phyloP scores from a whole-genome alignment of 106 monocot genomes.

The Allium fistulosum region DNA sequence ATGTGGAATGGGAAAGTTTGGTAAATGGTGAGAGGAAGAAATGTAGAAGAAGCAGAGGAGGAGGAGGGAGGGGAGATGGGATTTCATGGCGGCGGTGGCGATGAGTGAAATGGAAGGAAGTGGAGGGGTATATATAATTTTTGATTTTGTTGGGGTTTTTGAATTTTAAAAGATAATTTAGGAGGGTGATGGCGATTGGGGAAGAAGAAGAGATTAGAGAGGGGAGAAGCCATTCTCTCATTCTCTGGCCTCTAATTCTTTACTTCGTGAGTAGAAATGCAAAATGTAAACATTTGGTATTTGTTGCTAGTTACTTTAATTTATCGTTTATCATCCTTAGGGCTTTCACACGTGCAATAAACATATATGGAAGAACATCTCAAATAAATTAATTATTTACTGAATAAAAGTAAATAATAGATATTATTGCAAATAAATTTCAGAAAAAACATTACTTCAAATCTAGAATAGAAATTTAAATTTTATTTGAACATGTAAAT shows the following conservation, averaged over 20 bases:
- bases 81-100: neutral
- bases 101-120: neutral
- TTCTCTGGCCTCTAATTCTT: constrained; percentile 5
- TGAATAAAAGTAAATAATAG: too few species aligned
- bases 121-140: constrained; percentile 2
- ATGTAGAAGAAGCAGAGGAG: neutral
- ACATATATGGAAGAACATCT: too few species aligned
- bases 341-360: too few species aligned
- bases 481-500: too few species aligned
- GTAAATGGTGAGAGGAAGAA: neutral
- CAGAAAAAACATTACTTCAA: too few species aligned
- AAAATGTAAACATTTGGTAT: too few species aligned
- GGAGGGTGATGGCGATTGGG: neutral
- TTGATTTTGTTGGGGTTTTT: neutral
- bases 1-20: neutral
- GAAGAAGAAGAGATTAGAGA: neutral
- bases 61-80: neutral
- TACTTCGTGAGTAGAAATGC: constrained; percentile 6
- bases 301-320: too few species aligned
- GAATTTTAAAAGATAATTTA: neutral
- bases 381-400: too few species aligned
- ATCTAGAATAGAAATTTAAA: too few species aligned
- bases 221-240: neutral
- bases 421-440: too few species aligned
- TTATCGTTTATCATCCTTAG: too few species aligned